Evolutionary conservation across 352 stramenopile species (phyloP).

Genomic region (Phytopythium sindhum): DNA sequence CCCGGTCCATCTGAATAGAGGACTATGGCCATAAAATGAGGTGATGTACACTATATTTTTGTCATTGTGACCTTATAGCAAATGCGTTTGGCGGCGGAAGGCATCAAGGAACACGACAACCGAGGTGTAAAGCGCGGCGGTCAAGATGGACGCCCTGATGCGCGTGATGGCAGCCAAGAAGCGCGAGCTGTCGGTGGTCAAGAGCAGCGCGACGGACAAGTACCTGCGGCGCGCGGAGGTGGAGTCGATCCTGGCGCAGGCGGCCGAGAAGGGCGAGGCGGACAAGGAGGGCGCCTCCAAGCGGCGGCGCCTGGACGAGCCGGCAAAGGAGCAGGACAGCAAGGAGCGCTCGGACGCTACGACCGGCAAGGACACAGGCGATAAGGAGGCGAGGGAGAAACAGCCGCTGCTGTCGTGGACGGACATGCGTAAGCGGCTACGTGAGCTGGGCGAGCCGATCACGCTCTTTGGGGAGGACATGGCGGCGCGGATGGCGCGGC

Average conservation of each 20-base stretch:
- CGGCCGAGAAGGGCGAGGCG: conserved; percentile 45
- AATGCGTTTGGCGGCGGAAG: neutral
- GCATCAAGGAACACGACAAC: neutral
- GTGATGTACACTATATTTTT: neutral
- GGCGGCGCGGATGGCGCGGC: conserved; percentile 52
- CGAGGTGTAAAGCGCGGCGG: neutral
- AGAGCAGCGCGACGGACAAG: conserved; percentile 52
- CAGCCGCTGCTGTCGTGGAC: conserved; percentile 48
- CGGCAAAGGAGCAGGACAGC: neutral
- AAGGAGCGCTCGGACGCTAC: neutral
- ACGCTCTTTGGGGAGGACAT: conserved; percentile 87
- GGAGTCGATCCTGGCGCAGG: conserved; percentile 49
- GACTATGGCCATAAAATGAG: neutral
- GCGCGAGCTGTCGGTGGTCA: conserved; percentile 57
- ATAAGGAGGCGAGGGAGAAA: conserved; percentile 13
- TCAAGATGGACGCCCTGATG: conserved; percentile 69
- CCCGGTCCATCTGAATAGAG: neutral
- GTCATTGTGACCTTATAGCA: neutral
- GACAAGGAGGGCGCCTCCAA: conserved; percentile 12
- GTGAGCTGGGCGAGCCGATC: conserved; percentile 77
- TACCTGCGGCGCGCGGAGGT: conserved; percentile 77
- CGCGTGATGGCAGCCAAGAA: conserved; percentile 82
- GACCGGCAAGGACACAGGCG: neutral
- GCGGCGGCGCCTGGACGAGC: conserved; percentile 1
- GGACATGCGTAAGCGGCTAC: conserved; percentile 80